Conservation (phyloP, 2,329 filamentous ascomycete species). For the Claviceps quebecensis region DNA sequence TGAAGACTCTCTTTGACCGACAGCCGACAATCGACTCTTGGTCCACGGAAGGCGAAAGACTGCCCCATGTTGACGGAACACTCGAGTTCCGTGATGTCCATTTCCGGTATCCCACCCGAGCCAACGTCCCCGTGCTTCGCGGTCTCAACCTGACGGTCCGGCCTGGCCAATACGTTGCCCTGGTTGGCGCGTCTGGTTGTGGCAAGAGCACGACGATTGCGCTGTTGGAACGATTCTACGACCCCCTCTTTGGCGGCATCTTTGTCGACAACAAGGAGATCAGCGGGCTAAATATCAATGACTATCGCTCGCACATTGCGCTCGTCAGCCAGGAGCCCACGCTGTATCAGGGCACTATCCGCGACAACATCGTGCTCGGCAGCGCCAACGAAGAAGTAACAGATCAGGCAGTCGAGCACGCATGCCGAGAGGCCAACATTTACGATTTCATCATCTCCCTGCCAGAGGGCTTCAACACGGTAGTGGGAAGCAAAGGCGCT, state of each 20-base stretch:
- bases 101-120: conserved; percentile 84
- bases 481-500: conserved; percentile 76
- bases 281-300: conserved; percentile 64
- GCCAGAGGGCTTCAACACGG: conserved; percentile 71
- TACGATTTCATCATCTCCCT: conserved; percentile 82
- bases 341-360: conserved; percentile 82
- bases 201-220: conserved; percentile 92
- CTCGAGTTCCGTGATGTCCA: conserved; percentile 89
- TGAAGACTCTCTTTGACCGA: conserved; percentile 75
- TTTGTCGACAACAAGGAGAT: conserved; percentile 77
- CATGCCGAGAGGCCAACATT: conserved; percentile 82
- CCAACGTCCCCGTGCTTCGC: conserved; percentile 81
- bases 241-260: conserved; percentile 67
- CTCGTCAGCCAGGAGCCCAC: conserved; percentile 92
- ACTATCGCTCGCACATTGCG: conserved; percentile 71
- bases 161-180: conserved; percentile 70
- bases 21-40: conserved; percentile 72
- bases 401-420: conserved; percentile 60
- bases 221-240: conserved; percentile 87
- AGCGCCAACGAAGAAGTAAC: conserved; percentile 50
- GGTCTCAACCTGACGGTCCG: conserved; percentile 63
- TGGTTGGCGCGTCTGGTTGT: conserved; percentile 88
- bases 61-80: conserved; percentile 54
- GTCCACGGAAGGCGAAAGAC: conserved; percentile 51
- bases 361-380: conserved; percentile 79